These are phyloP conservation scores for Ophidiomyces ophidiicola DNA, from an alignment of 2,329 filamentous ascomycete genomes.

Conservation along the genomic window DNA sequence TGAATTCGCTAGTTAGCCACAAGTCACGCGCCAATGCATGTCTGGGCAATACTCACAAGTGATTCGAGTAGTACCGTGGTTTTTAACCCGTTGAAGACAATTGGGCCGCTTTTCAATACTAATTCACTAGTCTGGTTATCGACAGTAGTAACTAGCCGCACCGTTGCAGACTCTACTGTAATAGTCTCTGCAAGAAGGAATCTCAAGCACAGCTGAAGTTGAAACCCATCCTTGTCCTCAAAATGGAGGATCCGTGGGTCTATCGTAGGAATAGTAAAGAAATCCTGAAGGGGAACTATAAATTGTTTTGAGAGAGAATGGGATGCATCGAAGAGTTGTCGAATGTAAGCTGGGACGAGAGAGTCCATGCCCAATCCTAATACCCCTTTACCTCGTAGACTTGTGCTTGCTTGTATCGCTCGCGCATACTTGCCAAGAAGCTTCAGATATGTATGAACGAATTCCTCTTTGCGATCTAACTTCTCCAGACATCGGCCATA, in stretches of 20 bases:
- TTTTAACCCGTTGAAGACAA: conserved; percentile 44
- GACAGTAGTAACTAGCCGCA: conserved; percentile 49
- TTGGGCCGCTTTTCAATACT: conserved; percentile 44
- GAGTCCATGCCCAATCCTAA: conserved; percentile 15
- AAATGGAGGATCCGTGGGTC: conserved; percentile 58
- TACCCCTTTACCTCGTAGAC: conserved; percentile 9
- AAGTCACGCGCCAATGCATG: not conserved
- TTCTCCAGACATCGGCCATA: conserved; percentile 72
- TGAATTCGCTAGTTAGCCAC: conserved; percentile 3
- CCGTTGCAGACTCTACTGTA: conserved; percentile 50
- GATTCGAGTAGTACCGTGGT: conserved; percentile 42
- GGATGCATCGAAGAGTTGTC: conserved; percentile 38
- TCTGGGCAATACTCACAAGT: conserved; percentile 27
- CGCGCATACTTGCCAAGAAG: conserved; percentile 38
- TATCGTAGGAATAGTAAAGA: conserved; percentile 60
- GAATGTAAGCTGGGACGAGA: conserved; percentile 26
- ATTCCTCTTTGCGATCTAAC: conserved; percentile 64
- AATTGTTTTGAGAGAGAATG: conserved; percentile 47
- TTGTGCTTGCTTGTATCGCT: conserved; percentile 25
- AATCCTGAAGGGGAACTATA: conserved; percentile 55
- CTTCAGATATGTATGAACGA: conserved; percentile 61
- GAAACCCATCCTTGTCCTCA: conserved; percentile 61
- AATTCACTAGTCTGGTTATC: conserved; percentile 53
- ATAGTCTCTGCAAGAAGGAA: conserved; percentile 63
- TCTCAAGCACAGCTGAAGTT: conserved; percentile 53